Evolutionary conservation across 192 early-diverging fungal species (phyloP).

Genomic region (Rhizophagus prolifer): DNA sequence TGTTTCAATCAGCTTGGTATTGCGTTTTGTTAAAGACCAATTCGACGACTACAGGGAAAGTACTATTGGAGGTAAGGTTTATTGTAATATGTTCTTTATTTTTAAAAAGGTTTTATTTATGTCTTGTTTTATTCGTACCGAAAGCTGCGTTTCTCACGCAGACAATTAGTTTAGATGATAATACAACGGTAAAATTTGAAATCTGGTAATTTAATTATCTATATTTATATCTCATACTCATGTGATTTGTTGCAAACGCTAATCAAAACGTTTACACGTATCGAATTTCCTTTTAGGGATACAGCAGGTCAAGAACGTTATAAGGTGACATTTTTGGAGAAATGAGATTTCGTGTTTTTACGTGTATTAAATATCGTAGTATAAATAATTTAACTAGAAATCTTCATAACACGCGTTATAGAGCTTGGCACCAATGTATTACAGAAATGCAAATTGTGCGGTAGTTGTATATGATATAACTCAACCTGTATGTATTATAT

Average conservation of each 20-base stretch:
- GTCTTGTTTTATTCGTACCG: not conserved
- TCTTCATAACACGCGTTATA: conserved; percentile 22
- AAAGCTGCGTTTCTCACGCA: conserved; percentile 74
- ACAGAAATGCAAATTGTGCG: conserved; percentile 69
- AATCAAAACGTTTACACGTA: not conserved
- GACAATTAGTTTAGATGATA: conserved; percentile 81
- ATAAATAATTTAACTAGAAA: no score
- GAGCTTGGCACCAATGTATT: conserved; percentile 76
- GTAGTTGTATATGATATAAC: conserved; percentile 78
- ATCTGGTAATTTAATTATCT: conserved; percentile 62
- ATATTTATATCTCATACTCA: not conserved
- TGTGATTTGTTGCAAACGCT: not conserved
- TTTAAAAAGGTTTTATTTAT: not conserved
- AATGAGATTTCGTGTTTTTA: not conserved
- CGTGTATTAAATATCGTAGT: not conserved
- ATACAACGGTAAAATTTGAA: conserved; percentile 90
- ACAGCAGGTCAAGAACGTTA: conserved; percentile 74
- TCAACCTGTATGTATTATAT: conserved; percentile 55
- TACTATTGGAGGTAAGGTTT: conserved; percentile 73
- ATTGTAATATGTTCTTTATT: not conserved
- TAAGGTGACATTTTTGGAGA: conserved; percentile 44
- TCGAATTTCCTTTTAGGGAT: conserved; percentile 48
- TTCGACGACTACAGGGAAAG: conserved; percentile 93
- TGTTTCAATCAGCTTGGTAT: conserved; percentile 57
- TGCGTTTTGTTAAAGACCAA: conserved; percentile 89